A percentile compares a stretch with the other conserved stretches of the same genome.
phyloP scores from a whole-genome alignment of 805 yeast species.

The Hanseniaspora jakobsenii region DNA sequence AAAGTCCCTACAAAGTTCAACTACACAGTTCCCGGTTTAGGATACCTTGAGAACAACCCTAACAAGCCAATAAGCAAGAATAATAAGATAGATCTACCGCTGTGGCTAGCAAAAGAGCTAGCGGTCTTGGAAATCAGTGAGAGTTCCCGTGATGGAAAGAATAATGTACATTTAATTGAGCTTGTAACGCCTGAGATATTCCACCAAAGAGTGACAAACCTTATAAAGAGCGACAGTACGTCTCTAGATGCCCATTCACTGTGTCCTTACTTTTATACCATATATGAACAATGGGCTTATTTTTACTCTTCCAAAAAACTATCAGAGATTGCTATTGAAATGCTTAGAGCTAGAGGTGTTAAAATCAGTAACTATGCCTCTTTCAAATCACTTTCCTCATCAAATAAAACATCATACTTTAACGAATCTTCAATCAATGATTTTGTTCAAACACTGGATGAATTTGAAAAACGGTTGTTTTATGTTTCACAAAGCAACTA shows the following conservation, averaged over 20 bases:
- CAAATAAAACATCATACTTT: constrained; percentile 26
- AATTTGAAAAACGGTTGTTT: constrained; percentile 55
- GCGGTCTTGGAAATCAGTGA: constrained; percentile 37
- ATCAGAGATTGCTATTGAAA: constrained; percentile 37
- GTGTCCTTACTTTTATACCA: constrained; percentile 52
- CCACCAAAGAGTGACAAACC: constrained; percentile 55
- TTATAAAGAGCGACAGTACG: constrained; percentile 61
- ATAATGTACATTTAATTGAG: constrained; percentile 38
- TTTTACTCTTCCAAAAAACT: constrained; percentile 58
- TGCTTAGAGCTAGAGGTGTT: constrained; percentile 54
- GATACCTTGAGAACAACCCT: constrained; percentile 70
- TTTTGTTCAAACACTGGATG: constrained; percentile 60
- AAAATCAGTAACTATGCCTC: constrained; percentile 60
- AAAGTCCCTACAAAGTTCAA: constrained; percentile 72
- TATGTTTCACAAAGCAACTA: constrained; percentile 41
- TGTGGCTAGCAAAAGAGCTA: constrained; percentile 76
- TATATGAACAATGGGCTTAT: constrained; percentile 66
- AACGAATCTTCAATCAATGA: constrained; percentile 16
- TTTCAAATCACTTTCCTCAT: constrained; percentile 20
- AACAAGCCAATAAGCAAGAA: constrained; percentile 43
- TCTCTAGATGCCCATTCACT: constrained; percentile 57
- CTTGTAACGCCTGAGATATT: constrained; percentile 63
- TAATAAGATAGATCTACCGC: constrained; percentile 63
- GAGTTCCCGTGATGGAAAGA: constrained; percentile 28
- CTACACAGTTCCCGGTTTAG: constrained; percentile 72